phyloP scores from a whole-genome alignment of 2,329 filamentous ascomycete genomes.

The Hymenoscyphus albidus region DNA sequence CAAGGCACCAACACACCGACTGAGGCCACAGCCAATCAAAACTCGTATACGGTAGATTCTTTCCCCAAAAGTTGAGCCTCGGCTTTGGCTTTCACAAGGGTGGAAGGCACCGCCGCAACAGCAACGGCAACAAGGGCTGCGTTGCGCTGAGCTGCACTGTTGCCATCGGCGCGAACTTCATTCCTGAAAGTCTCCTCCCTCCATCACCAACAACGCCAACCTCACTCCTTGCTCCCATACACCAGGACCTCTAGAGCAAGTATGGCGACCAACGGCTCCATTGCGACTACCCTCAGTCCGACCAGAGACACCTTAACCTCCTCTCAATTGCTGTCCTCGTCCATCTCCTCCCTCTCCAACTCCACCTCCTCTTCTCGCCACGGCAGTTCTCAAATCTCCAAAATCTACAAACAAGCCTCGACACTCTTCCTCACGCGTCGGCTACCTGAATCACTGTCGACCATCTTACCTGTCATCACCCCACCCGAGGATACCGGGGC shows the following conservation, averaged over 20 bases:
- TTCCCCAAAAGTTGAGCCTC: neutral
- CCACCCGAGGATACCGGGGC: constrained; percentile 41
- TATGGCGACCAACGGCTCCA: constrained; percentile 30
- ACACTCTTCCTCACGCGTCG: constrained; percentile 93
- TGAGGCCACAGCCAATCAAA: neutral
- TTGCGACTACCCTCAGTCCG: constrained; percentile 28
- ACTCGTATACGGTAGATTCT: neutral
- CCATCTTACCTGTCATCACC: constrained; percentile 76
- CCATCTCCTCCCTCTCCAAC: constrained; percentile 65
- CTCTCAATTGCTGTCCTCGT: constrained; percentile 60
- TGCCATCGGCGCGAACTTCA: constrained; percentile 20
- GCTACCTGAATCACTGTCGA: constrained; percentile 82
- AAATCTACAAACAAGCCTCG: constrained; percentile 89
- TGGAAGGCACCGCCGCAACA: neutral
- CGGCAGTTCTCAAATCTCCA: constrained; percentile 71
- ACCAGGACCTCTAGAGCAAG: constrained; percentile 14
- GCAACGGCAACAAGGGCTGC: neutral
- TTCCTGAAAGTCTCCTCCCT: constrained; percentile 13
- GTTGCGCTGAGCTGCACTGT: neutral
- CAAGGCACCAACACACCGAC: too few relatives aligned
- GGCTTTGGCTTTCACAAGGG: neutral
- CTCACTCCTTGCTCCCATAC: neutral
- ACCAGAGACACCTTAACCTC: constrained; percentile 44
- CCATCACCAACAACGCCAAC: constrained; percentile 5
- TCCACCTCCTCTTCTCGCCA: constrained; percentile 54